Percentiles rank a stretch among this genome's conserved stretches.
These are phyloP conservation scores for Phalaenopsis hybrid DNA, from an alignment of 116 monocot genomes.

Conservation along the genomic window DNA sequence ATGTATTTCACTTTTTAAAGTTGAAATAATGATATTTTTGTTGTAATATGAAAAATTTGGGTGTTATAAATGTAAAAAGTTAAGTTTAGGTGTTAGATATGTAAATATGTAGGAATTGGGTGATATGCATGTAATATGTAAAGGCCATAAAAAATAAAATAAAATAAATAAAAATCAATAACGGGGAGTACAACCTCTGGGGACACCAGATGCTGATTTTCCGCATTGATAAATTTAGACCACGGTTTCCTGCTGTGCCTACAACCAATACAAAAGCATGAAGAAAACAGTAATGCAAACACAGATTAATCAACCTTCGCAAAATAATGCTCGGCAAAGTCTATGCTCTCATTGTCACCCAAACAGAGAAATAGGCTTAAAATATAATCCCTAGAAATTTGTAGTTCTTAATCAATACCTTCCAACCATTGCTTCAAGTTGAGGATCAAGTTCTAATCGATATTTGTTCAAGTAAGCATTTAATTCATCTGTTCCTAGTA, in stretches of 20 bases:
- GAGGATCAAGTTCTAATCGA: constrained; percentile 68
- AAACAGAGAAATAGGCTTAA: not conserved
- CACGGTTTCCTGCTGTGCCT: constrained; percentile 96
- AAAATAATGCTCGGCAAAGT: not conserved
- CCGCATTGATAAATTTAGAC: constrained; percentile 87
- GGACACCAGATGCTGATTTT: constrained; percentile 92
- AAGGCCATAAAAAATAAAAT: no score
- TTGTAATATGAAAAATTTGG: no score
- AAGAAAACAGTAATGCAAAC: not conserved
- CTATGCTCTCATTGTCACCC: not conserved
- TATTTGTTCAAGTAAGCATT: constrained; percentile 82
- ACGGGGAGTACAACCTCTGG: constrained; percentile 53
- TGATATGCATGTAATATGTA: no score
- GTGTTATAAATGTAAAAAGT: no score
- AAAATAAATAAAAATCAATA: no score
- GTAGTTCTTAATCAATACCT: constrained; percentile 27
- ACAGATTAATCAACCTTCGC: not conserved
- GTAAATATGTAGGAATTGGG: no score
- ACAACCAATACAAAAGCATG: constrained; percentile 15
- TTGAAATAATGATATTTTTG: no score
- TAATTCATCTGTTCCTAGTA: constrained; percentile 83
- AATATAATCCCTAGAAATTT: not conserved
- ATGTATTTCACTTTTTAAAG: no score
- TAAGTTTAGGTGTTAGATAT: no score
- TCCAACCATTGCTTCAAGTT: constrained; percentile 87